These are phyloP conservation scores for Gnomoniopsis smithogilvyi DNA, from an alignment of 2,329 filamentous ascomycete genomes.

Conservation along the genomic window DNA sequence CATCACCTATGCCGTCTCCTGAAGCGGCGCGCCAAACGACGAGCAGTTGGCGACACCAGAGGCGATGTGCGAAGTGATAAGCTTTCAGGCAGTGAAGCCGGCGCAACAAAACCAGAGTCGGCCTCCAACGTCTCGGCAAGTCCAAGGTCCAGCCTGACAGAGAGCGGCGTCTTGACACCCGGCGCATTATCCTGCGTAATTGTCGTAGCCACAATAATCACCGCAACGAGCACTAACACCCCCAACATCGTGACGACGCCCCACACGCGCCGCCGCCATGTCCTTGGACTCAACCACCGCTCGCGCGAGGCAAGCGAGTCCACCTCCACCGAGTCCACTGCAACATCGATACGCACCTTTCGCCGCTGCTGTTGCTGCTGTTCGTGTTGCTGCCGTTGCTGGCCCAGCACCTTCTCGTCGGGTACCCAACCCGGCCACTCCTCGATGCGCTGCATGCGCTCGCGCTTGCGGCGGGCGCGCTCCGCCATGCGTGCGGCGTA, in stretches of 20 bases:
- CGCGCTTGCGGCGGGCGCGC: constrained; percentile 1
- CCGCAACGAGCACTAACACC: constrained; percentile 39
- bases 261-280: constrained; percentile 54
- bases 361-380: background rate
- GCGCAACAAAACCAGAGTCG: background rate
- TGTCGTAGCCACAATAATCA: constrained; percentile 44
- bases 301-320: no score
- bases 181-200: constrained; percentile 29
- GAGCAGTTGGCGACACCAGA: no score
- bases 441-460: background rate
- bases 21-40: no score
- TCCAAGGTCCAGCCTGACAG: constrained; percentile 48
- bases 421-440: constrained; percentile 1
- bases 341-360: no score
- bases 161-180: no score
- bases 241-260: constrained; percentile 33
- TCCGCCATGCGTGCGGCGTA: constrained; percentile 5
- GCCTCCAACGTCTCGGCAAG: constrained; percentile 55
- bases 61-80: no score
- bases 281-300: constrained; percentile 21
- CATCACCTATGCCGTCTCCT: no score
- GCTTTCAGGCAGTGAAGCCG: no score
- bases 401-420: background rate
- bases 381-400: background rate
- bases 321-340: no score